Base-by-base conservation (phyloP, 2,329 filamentous ascomycete genomes). In the Mollisiaceae sp. region DNA sequence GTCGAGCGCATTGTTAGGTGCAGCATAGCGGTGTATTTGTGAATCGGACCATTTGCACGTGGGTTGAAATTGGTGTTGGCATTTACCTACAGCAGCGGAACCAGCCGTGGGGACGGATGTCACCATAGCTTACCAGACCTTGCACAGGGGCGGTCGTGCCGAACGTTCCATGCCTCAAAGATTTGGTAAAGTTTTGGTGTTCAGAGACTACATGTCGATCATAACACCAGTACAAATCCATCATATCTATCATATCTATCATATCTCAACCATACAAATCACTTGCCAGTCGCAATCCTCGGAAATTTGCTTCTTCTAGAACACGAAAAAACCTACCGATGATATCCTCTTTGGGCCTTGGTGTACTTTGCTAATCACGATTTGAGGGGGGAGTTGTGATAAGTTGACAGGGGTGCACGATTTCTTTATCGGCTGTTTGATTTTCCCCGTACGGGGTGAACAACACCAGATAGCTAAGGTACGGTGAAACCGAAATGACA, bases 221-320 rank as follows among this genome's bases (percentile, higher is more conserved):
- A 54, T 54, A 54, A 24, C 50, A 27, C 50, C 50, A 54, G 24
- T 54, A 35, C 50, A 32, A 54, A 24, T 15, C 4, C 14, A 39
- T 14, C 14, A 39, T 14, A 39, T 39, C 8, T 39, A 8, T 39
- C 8, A 39, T 45, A 45, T n/a, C 22, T 20, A 50, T 50, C 50
- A 54, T 12, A 54, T 54, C 24, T 54, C 36, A 57, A 43, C 52
- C 60, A 57, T 27, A 59, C 41, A 47, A 36, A 64, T 55, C 35
- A 60, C n/a, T 54, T 54, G 24, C 54, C 52, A 32, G 35, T 27
- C 22, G 54, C 50, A 52, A 22, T 32, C 12, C 15, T 47, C 65
- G 65, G 65, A 67, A 59, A 67, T 67, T 67, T 60, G 20, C n/a
- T 63, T 45, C 36, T 67, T 67, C 60, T 60, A 66, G 64, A 66